Percentiles rank a stretch among this genome's conserved stretches.
Evolutionary conservation across 2,329 filamentous ascomycete species (phyloP).

Genomic region (Periconia macrospinosa): DNA sequence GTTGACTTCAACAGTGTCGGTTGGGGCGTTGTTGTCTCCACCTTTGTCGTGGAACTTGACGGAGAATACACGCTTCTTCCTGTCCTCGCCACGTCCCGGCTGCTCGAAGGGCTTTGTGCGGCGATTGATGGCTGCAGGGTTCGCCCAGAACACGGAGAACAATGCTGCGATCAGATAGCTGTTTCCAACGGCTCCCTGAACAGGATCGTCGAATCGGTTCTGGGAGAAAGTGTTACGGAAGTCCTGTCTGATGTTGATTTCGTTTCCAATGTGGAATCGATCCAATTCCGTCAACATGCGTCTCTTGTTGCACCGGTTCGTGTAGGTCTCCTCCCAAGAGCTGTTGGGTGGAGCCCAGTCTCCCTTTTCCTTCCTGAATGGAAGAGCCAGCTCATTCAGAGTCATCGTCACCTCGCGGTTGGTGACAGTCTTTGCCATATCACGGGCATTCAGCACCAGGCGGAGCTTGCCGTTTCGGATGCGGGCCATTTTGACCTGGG

Average conservation of each 20-base stretch:
- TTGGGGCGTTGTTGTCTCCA: slow-evolving; percentile 46
- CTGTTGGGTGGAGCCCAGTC: slow-evolving; percentile 47
- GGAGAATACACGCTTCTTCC: slow-evolving; percentile 21
- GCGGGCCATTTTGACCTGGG: slow-evolving; percentile 45
- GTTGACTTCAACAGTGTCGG: slow-evolving; percentile 47
- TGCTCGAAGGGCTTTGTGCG: no score
- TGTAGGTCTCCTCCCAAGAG: slow-evolving; percentile 47
- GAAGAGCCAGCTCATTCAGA: no score
- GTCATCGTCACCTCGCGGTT: slow-evolving; percentile 15
- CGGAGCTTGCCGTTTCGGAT: slow-evolving; percentile 52
- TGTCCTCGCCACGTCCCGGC: slow-evolving; percentile 22
- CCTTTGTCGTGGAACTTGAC: slow-evolving; percentile 51
- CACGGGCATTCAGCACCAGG: slow-evolving; percentile 31
- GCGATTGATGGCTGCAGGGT: slow-evolving; percentile 48
- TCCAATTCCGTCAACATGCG: no score
- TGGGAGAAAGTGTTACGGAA: no score
- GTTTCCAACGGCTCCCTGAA: slow-evolving; percentile 48
- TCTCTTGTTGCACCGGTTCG: no score
- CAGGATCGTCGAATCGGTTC: no score
- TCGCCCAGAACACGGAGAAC: slow-evolving; percentile 51
- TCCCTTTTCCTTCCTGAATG: slow-evolving; percentile 12
- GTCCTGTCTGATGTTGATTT: no score
- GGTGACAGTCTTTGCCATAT: background rate
- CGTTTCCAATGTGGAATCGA: slow-evolving; percentile 36
- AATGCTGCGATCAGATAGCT: slow-evolving; percentile 51